Base-by-base conservation (phyloP, 768 basidiomycete species). In the Crepidotus variabilis region DNA sequence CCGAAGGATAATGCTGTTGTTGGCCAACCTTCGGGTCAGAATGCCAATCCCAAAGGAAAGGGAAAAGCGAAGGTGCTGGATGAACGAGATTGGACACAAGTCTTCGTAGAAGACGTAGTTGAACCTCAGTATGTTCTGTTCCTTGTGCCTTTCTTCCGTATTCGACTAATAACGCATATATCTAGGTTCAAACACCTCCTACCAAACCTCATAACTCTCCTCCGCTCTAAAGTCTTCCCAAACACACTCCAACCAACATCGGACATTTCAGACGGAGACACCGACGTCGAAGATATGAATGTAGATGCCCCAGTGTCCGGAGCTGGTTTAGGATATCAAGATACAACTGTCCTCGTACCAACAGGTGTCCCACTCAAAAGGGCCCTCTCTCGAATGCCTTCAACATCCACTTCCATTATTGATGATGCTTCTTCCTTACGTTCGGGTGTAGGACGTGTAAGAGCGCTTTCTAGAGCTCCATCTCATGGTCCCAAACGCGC, bases 31-130 rank as follows among this genome's bases (percentile, higher is more conserved):
- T 58, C 18, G n/a, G 51, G 23, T n/a, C 35, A 18, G 65, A 50
- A 50, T 51, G 56, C 45, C 50, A 46, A 49, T 63, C 52, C 57
- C 50, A 43, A 46, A 23, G 60, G 61, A 11, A 61, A 61, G 6
- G 65, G 32, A 6, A 52, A 45, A 22, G 22, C 33, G 6, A 59
- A n/a, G n/a, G n/a, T n/a, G n/a, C n/a, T 59, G 23, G 61, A 75
- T 18, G 72, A 77, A 35, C 72, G 74, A 1, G 90, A 93, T 61
- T 92, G 90, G 90, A 84, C 83, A 71, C 91, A 92, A 65, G 58
- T 66, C 1, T 92, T 92, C 64, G 86, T 78, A 49, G 82, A 86
- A 62, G 80, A 84, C 22, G 63, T 88, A 48, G 83, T 92, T 14
- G 86, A 89, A 28, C 78, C 73, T 39, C 74, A 78, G 89, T 90